Base-by-base conservation (phyloP, 768 basidiomycete species). In the Termitomyces heimii region DNA sequence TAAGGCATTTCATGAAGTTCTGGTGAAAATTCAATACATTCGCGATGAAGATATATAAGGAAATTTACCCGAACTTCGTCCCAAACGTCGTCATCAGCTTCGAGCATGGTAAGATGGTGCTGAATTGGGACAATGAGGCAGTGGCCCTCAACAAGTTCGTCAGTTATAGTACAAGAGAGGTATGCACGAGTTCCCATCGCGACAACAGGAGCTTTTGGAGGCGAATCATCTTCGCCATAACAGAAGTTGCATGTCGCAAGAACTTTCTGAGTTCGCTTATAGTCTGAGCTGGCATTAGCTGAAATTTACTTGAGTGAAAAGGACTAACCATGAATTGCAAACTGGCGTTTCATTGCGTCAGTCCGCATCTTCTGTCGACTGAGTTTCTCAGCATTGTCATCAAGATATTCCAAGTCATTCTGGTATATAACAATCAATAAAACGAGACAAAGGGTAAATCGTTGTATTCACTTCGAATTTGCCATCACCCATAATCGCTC, bases 51-150 rank as follows among this genome's bases (percentile, higher is more conserved):
- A 37, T 39, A 24, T 1, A 53, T 20, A 22, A 39, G 20, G 14
- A 58, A n/a, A 71, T 87, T 55, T 66, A 96, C 96, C 73, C 82
- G 81, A 57, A 94, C 86, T 81, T 98, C 96, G 60, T 98, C 96
- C 96, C 96, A 99, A 24, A 95, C 89, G 65, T 99, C 96, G 60
- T 98, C 94, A 62, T 99, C 96, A 29, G 85, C 90, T 70, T 98
- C 96, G 3, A 99, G 77, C 79, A 88, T 91, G 44, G 84, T 86
- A 46, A 98, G 71, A 69, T 94, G 87, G 68, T 99, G 97, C 62
- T 98, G 92, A 14, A 97, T 89, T 5, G 97, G 97, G 6, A 98
- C 92, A 61, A 99, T 98, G 28, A 94, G 75, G 66, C 94, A 96
- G 67, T 99, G 97, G 0, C 96, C 95, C 1, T 83, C 78, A 0